Evolutionary conservation across 352 stramenopile species (phyloP).

Genomic region (Phytophthora litchii): DNA sequence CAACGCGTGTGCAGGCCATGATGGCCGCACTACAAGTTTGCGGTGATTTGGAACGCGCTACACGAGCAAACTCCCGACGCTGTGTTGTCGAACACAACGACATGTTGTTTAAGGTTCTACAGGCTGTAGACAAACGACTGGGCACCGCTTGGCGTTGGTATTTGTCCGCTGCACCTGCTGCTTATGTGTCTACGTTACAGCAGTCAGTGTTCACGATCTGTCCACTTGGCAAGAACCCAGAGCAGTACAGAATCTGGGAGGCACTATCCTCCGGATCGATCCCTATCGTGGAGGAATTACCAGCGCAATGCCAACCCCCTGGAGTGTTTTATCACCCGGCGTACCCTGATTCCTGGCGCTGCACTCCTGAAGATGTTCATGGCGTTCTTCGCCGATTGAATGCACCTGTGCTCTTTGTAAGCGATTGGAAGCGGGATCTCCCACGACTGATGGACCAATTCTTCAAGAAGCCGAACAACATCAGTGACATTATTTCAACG

Average conservation of each 20-base stretch:
- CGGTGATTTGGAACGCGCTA: conserved; percentile 17
- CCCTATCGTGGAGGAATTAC: conserved; percentile 66
- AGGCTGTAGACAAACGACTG: conserved; percentile 50
- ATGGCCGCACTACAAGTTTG: conserved; percentile 57
- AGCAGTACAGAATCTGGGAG: conserved; percentile 77
- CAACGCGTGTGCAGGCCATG: conserved; percentile 63
- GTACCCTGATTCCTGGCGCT: conserved; percentile 65
- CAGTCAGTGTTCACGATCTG: conserved; percentile 68
- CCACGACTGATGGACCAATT: conserved; percentile 47
- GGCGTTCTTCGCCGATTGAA: conserved; percentile 51
- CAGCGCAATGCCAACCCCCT: conserved; percentile 35
- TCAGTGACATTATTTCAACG: conserved; percentile 2
- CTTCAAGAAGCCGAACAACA: conserved; percentile 16
- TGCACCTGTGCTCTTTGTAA: conserved; percentile 65
- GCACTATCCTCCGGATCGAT: conserved; percentile 67
- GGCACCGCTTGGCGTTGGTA: conserved; percentile 55
- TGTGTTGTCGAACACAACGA: conserved; percentile 70
- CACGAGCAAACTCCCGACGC: conserved; percentile 27
- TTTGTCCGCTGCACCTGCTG: conserved; percentile 50
- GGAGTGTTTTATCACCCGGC: conserved; percentile 64
- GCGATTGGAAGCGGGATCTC: conserved; percentile 61
- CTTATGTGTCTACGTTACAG: conserved; percentile 62
- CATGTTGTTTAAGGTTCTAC: conserved; percentile 60
- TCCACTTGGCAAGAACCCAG: conserved; percentile 66
- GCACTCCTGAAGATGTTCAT: conserved; percentile 59